Base-by-base conservation (phyloP, 116 monocot species). In the Thalassia testudinum region DNA sequence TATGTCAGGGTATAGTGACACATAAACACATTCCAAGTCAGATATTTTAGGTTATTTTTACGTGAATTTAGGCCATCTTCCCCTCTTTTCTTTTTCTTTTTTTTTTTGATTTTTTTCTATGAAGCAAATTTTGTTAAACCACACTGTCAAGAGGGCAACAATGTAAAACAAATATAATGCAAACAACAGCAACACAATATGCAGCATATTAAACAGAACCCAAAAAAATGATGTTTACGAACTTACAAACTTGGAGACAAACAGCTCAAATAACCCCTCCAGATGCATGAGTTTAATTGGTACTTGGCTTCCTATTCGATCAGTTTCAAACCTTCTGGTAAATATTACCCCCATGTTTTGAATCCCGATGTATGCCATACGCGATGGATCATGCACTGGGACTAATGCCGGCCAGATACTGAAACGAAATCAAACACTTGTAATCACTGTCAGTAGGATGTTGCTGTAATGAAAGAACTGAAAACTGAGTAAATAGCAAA, bases 351-450 rank as follows among this genome's bases (percentile, higher is more conserved):
- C 84, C 75, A 84, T 70, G 70, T 85, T 95, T 68, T 95, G 95
- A 43, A 95, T 88, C 15, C 95, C 95, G 54, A 85, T 87, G 52
- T 81, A 95, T 49, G 95, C 87, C 71, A 78, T 84, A 21, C 95
- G 68, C 21, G 88, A 87, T 50, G 95, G 88, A 78, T 84, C 95
- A 59, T 95, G 95, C 17, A 95, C 95, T 13, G 95, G 95, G 61
- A 95, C 95, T 84, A 95, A 95, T 62, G 95, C 88, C 26, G 95
- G 78, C 81, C 95, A 95, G 27, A 75, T 66, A 68, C 95, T 95
- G 78, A 43, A 74, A 66, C 25, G 21, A 10, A 34, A 34, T 34
- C 30, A 34, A 10, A 34, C 30, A 34, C 6, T 34, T 5, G 10
- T n/a, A n/a, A n/a, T n/a, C n/a, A n/a, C 3, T 34, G 3, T 34